Conservation (phyloP, 306 rosid species). For the Crataegus laevigata region DNA sequence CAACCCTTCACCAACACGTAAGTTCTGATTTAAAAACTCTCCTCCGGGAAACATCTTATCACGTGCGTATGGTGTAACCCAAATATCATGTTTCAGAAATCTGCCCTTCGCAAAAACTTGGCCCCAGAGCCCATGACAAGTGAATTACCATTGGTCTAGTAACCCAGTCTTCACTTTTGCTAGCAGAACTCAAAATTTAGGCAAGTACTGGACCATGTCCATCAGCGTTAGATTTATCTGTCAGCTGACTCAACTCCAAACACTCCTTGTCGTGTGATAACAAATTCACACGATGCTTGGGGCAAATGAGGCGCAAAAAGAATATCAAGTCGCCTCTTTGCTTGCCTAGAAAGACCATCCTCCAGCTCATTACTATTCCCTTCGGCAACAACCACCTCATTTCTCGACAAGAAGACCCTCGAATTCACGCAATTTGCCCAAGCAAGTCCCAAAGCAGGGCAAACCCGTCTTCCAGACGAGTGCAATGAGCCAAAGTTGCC, state of each 20-base stretch:
- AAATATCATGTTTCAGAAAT: constrained; percentile 75
- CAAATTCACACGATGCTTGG: constrained; percentile 33
- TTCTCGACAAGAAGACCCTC: constrained; percentile 60
- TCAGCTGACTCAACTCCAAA: constrained; percentile 26
- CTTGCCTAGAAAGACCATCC: constrained; percentile 7
- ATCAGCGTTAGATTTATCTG: neutral
- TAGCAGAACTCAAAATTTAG: no score
- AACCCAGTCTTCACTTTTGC: no score
- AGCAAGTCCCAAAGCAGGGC: constrained; percentile 74
- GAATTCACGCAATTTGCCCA: constrained; percentile 92
- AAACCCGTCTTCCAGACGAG: constrained; percentile 65
- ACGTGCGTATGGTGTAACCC: constrained; percentile 65
- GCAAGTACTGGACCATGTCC: neutral
- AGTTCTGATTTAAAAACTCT: constrained; percentile 79
- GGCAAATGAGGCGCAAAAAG: constrained; percentile 88
- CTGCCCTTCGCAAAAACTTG: constrained; percentile 70
- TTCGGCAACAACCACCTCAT: constrained; percentile 29
- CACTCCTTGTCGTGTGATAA: constrained; percentile 32
- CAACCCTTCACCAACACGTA: constrained; percentile 61
- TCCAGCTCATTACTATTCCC: neutral
- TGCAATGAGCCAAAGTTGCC: constrained; percentile 45
- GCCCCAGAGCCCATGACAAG: constrained; percentile 43
- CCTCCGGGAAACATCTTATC: constrained; percentile 76
- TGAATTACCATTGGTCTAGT: no score
- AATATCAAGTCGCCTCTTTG: constrained; percentile 47